These are phyloP conservation scores for Oxytropis ochrocephala DNA, from an alignment of 306 rosid genomes.

Conservation along the genomic window DNA sequence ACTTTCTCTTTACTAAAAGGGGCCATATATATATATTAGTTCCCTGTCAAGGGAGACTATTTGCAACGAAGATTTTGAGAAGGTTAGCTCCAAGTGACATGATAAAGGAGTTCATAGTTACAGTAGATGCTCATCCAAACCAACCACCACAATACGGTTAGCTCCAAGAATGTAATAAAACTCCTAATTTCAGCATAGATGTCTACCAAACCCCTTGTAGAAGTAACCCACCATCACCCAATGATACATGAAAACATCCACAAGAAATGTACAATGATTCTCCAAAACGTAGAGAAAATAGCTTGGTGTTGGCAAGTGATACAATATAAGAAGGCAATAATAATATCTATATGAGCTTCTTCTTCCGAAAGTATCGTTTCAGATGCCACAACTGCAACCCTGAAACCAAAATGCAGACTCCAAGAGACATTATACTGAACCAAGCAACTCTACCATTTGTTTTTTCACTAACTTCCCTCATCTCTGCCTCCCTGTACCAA, in stretches of 20 bases:
- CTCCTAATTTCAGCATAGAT: background rate
- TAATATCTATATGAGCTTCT: conserved; percentile 58
- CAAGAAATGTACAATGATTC: conserved; percentile 18
- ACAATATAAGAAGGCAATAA: background rate
- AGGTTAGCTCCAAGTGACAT: background rate
- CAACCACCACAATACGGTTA: background rate
- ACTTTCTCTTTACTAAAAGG: background rate
- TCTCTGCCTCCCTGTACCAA: conserved; percentile 48
- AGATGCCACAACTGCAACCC: conserved; percentile 32
- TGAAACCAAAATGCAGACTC: conserved; percentile 36
- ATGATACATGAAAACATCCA: conserved; percentile 15
- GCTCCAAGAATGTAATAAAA: background rate
- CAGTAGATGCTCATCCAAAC: conserved; percentile 6
- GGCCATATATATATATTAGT: background rate
- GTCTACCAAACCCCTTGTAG: conserved; percentile 1
- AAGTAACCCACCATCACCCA: background rate
- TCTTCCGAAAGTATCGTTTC: conserved; percentile 46
- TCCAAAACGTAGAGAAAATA: conserved; percentile 6
- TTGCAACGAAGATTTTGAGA: conserved; percentile 5
- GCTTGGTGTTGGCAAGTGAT: conserved; percentile 11
- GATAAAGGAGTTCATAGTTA: background rate
- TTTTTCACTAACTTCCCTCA: conserved; percentile 57
- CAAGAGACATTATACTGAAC: conserved; percentile 47
- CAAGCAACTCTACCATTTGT: conserved; percentile 51
- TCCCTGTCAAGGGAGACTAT: background rate